Evolutionary conservation across 768 basidiomycete genomes (phyloP).

Genomic region (Phylloporus scabripes): DNA sequence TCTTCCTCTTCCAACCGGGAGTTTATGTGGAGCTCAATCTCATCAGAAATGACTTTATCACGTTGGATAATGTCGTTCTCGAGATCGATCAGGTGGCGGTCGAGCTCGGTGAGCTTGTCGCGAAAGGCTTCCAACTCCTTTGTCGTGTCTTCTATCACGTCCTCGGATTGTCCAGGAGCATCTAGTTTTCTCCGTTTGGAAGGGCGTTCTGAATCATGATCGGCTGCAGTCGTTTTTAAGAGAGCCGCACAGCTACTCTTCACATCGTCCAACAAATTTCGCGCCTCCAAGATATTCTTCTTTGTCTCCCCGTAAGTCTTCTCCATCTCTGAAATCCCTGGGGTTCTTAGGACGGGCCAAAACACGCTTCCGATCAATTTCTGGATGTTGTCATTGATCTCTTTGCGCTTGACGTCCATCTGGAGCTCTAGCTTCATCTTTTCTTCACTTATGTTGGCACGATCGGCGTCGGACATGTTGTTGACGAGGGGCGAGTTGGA

Average conservation of each 20-base stretch:
- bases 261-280: conserved; percentile 18
- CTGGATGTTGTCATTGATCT: conserved; percentile 27
- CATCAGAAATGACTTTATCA: conserved; percentile 23
- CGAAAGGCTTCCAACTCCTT: conserved; percentile 23
- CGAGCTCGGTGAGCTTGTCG: conserved; percentile 27
- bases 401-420: conserved; percentile 29
- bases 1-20: conserved; percentile 26
- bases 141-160: conserved; percentile 1
- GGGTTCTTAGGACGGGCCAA: conserved; percentile 34
- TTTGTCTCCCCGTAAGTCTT: conserved; percentile 20
- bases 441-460: conserved; percentile 19
- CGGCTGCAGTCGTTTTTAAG: conserved; percentile 13
- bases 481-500: conserved; percentile 21
- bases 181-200: conserved; percentile 25
- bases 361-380: conserved; percentile 33
- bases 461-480: conserved; percentile 24
- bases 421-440: conserved; percentile 20
- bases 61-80: conserved; percentile 35
- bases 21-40: conserved; percentile 29
- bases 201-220: conserved; percentile 20
- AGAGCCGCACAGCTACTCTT: conserved; percentile 20
- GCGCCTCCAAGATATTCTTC: conserved; percentile 30
- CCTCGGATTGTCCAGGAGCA: conserved; percentile 1
- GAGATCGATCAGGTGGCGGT: conserved; percentile 28
- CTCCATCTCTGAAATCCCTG: conserved; percentile 24